A percentile compares a stretch with the other conserved stretches of the same genome.
Evolutionary conservation across 805 yeast genomes (phyloP).

Genomic region (Yarrowia sp.): DNA sequence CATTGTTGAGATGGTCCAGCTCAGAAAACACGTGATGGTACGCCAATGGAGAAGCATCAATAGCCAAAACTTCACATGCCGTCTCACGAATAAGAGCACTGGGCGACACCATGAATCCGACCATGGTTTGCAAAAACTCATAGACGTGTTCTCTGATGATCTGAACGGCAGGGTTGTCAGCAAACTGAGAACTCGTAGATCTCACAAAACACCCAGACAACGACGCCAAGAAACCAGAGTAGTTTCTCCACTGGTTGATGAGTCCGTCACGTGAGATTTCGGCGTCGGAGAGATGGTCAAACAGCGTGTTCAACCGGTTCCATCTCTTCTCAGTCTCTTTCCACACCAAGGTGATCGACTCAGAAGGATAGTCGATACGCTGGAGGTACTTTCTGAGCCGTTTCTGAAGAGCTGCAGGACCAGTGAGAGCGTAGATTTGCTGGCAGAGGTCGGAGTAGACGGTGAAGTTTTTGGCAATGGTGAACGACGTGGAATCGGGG

Average conservation of each 20-base stretch:
- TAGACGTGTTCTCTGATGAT: constrained; percentile 55
- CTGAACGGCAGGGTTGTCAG: constrained; percentile 20
- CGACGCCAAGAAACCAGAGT: constrained; percentile 71
- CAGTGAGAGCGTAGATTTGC: constrained; percentile 60
- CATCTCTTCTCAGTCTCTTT: constrained; percentile 50
- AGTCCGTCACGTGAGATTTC: constrained; percentile 24
- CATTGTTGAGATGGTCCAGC: constrained; percentile 38
- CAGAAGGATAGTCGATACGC: constrained; percentile 36
- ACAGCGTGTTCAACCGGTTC: constrained; percentile 38
- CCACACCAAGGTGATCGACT: constrained; percentile 46
- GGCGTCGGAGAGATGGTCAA: constrained; percentile 32
- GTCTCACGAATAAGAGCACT: constrained; percentile 59
- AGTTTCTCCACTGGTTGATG: constrained; percentile 53
- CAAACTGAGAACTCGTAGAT: constrained; percentile 27
- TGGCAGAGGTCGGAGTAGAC: constrained; percentile 48
- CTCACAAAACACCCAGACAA: constrained; percentile 40
- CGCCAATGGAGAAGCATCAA: constrained; percentile 62
- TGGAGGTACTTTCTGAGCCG: constrained; percentile 49
- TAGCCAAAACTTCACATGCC: constrained; percentile 66
- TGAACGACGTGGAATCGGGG: constrained; percentile 28
- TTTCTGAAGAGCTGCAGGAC: constrained; percentile 72
- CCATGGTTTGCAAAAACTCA: constrained; percentile 37
- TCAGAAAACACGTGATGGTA: constrained; percentile 49
- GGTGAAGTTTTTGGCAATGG: constrained; percentile 39
- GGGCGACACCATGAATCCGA: constrained; percentile 43